Evolutionary conservation across 306 rosid species (phyloP).

Genomic region (Argentina anserina): DNA sequence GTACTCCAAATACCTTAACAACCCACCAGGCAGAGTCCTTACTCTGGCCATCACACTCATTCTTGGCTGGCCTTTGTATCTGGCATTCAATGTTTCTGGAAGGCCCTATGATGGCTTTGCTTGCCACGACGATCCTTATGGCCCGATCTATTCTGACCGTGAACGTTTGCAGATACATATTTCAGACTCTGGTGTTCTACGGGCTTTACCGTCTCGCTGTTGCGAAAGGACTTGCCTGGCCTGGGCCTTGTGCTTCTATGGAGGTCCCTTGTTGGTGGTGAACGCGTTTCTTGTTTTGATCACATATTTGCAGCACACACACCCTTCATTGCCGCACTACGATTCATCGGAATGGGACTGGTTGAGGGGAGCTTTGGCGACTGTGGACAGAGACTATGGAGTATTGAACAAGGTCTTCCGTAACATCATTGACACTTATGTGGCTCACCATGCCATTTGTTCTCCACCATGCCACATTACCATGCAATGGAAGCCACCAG

Average conservation of each 20-base stretch:
- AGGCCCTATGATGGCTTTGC: constrained; percentile 59
- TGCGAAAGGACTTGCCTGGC: constrained; percentile 66
- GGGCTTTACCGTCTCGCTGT: constrained; percentile 55
- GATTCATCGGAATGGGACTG: constrained; percentile 92
- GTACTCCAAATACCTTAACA: constrained; percentile 75
- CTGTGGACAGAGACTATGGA: constrained; percentile 88
- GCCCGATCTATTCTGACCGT: constrained; percentile 70
- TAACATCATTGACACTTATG: constrained; percentile 90
- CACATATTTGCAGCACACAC: constrained; percentile 94
- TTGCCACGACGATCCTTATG: constrained; percentile 73
- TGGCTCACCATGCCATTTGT: constrained; percentile 88
- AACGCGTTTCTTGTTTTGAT: constrained; percentile 82
- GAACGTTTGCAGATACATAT: constrained; percentile 69
- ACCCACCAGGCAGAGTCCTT: constrained; percentile 68
- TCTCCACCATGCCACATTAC: constrained; percentile 91
- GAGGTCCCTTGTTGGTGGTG: constrained; percentile 71
- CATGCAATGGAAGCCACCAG: constrained; percentile 91
- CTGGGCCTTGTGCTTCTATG: constrained; percentile 80
- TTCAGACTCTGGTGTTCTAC: constrained; percentile 50
- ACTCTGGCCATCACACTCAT: constrained; percentile 43
- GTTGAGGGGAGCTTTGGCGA: constrained; percentile 90
- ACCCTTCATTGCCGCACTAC: constrained; percentile 81
- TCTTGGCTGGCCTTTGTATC: constrained; percentile 80
- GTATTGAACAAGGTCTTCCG: constrained; percentile 89
- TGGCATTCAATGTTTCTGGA: constrained; percentile 69